These are phyloP conservation scores for Ceratocystis cacaofunesta DNA, from an alignment of 2,329 filamentous ascomycete genomes.

Conservation along the genomic window DNA sequence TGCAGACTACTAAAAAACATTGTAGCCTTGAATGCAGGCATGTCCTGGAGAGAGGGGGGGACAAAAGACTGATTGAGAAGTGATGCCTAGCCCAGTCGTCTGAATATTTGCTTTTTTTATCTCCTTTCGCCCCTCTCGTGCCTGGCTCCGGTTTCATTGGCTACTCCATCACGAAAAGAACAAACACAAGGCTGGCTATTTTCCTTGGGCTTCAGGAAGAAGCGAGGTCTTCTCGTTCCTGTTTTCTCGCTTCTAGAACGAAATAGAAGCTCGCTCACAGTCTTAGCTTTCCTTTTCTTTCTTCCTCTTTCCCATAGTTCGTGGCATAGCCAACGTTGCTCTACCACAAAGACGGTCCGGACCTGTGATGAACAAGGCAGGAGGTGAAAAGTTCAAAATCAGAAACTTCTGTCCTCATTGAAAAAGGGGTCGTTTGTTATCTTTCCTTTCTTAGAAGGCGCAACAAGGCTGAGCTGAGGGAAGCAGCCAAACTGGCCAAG, in stretches of 20 bases:
- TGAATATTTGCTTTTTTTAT: too few species aligned
- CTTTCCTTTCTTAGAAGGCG: not conserved
- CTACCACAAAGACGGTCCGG: too few species aligned
- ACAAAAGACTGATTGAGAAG: too few species aligned
- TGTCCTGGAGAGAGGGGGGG: too few species aligned
- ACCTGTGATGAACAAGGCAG: not conserved
- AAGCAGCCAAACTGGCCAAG: not conserved
- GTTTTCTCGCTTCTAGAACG: constrained; percentile 1
- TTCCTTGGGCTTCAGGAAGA: not conserved
- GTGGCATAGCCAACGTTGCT: not conserved
- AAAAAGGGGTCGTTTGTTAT: not conserved
- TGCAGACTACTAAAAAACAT: too few species aligned
- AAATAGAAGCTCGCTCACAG: not conserved
- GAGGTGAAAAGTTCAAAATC: not conserved
- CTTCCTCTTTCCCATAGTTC: not conserved
- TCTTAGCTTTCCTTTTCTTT: not conserved
- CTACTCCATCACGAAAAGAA: not conserved
- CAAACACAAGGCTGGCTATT: not conserved
- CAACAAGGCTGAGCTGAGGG: not conserved
- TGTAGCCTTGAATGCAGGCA: too few species aligned
- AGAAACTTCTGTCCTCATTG: not conserved
- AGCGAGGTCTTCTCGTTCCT: not conserved
- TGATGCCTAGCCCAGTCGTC: too few species aligned
- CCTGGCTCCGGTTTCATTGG: not conserved
- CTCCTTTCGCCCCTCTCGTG: too few species aligned